Evolutionary conservation across 1,284 basidiomycete species (phyloP).

Genomic region (Singerocomus inundabilis): DNA sequence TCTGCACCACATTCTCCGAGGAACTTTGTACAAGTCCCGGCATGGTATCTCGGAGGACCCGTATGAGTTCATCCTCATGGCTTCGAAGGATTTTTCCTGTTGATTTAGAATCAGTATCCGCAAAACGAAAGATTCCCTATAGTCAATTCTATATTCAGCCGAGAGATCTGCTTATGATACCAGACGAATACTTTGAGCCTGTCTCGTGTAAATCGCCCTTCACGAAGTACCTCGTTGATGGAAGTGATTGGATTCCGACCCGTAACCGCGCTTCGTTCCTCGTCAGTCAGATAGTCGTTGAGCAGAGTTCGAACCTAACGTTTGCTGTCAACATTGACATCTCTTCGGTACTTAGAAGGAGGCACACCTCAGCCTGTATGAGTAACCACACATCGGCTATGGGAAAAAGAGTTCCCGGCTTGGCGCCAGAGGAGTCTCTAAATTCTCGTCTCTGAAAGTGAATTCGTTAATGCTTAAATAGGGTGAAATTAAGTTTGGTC

Average conservation of each 20-base stretch:
- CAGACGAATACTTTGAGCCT: conserved; percentile 62
- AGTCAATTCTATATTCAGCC: conserved; percentile 7
- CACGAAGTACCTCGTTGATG: conserved; percentile 92
- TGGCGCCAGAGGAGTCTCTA: conserved; percentile 77
- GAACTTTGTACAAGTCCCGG: conserved; percentile 86
- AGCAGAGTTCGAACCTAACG: conserved; percentile 80
- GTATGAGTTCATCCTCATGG: conserved; percentile 85
- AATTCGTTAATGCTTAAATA: not conserved
- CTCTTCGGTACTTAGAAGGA: not conserved
- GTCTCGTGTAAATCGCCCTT: conserved; percentile 76
- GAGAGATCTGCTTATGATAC: not conserved
- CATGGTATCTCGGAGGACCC: conserved; percentile 85
- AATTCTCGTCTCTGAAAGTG: conserved; percentile 75
- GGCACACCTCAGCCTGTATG: conserved; percentile 81
- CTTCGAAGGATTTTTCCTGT: conserved; percentile 66
- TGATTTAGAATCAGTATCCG: conserved; percentile 79
- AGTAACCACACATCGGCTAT: conserved; percentile 90
- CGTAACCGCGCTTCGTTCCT: conserved; percentile 73
- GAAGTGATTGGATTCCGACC: conserved; percentile 87
- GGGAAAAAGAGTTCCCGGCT: conserved; percentile 72
- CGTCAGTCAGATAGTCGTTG: conserved; percentile 89
- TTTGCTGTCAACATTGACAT: conserved; percentile 7
- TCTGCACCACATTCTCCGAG: conserved; percentile 60
- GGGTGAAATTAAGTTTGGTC: conserved; percentile 1
- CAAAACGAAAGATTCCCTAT: conserved; percentile 86